Base-by-base conservation (phyloP, 176 grass and related monocot species). In the Tillandsia fasciculata region DNA sequence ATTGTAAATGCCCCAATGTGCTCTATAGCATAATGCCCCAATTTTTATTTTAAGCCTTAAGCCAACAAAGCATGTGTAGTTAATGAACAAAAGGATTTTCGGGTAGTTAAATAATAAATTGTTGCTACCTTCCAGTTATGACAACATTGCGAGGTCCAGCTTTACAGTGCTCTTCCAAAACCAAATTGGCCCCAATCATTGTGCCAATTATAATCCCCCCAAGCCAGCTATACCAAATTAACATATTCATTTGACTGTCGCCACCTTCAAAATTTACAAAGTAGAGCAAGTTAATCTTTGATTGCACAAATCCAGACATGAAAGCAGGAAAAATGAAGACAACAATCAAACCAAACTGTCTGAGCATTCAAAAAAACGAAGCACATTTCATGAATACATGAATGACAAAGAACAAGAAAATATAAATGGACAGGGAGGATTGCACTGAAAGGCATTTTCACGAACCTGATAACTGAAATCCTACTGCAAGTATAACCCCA, bases 181-280 rank as follows among this genome's bases (percentile, higher is more conserved):
- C 95, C 84, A 77, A 83, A 69, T 99, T 94, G 61, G 95, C 70
- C 27, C 90, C 95, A 67, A 90, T 80, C 95, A 99, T 99, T 29
- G 95, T 86, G 53, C 95, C 95, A 10, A 94, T 93, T 64, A 99
- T 94, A 81, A 99, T 78, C 47, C 95, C 95, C 29, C 95, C 95
- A 54, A 99, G 84, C 95, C 95, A 99, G 85, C 95, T 90, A 83
- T 99, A 99, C 95, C 95, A 99, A 78, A 99, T 94, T 48, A 99
- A 77, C 49, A 76, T 85, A 26, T 94, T 79, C 79, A 92, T 88
- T 73, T 90, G 82, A 78, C 79, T 83, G 70, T 99, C 87, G 58
- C 87, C 90, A 52, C 95, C 95, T 99, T 77, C 64, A 86, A 70
- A 69, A 22, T 48, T 50, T 53, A 42, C 65, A 10, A 48, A 51